These are phyloP conservation scores for Aspergillus texensis DNA, from an alignment of 2,329 filamentous ascomycete species.

Conservation along the genomic window DNA sequence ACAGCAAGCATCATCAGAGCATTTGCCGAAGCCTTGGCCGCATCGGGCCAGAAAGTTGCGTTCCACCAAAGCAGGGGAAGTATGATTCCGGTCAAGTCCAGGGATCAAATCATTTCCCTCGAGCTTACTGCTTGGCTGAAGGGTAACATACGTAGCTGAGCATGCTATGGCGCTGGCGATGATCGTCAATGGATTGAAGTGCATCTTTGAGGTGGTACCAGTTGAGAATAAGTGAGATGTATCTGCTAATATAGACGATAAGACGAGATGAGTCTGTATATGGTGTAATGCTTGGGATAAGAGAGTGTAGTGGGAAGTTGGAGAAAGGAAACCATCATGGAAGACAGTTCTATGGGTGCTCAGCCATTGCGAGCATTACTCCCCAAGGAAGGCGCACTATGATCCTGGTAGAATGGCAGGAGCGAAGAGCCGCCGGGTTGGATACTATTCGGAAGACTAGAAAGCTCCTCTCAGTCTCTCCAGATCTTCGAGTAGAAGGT, in stretches of 20 bases:
- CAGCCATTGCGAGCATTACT: not conserved
- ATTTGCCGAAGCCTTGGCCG: constrained; percentile 38
- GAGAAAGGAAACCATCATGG: constrained; percentile 1
- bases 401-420: not conserved
- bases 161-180: constrained; percentile 16
- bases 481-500: not conserved
- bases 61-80: constrained; percentile 10
- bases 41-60: constrained; percentile 33
- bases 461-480: no score
- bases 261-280: constrained; percentile 18
- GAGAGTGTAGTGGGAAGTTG: constrained; percentile 8
- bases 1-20: constrained; percentile 41
- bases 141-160: constrained; percentile 18
- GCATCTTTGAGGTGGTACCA: constrained; percentile 24
- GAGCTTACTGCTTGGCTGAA: constrained; percentile 7
- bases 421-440: not conserved
- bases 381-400: not conserved
- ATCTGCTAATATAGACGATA: constrained; percentile 28
- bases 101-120: constrained; percentile 1
- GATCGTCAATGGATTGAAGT: constrained; percentile 16
- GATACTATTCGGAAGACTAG: not conserved
- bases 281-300: constrained; percentile 10
- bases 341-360: not conserved
- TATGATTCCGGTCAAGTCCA: not conserved
- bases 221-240: constrained; percentile 7